A percentile compares a stretch with the other conserved stretches of the same genome.
Evolutionary conservation across 345 rosid species (phyloP).

Genomic region (Aegle marmelos): DNA sequence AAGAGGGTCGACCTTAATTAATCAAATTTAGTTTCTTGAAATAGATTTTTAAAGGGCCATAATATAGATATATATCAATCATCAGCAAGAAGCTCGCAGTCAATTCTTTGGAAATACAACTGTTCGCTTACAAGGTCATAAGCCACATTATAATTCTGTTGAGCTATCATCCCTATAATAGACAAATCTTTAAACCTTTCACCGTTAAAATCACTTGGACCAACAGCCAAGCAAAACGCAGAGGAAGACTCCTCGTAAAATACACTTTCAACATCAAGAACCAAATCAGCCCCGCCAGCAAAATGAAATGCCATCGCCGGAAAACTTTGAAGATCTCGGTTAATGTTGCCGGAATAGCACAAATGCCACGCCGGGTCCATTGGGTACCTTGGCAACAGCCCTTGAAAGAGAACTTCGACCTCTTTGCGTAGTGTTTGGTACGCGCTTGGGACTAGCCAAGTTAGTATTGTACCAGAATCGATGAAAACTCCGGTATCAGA

Average conservation of each 20-base stretch:
- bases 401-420: conserved; percentile 17
- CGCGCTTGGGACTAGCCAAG: conserved; percentile 17
- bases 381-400: conserved; percentile 2
- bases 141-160: conserved; percentile 37
- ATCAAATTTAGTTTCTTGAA: not conserved
- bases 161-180: conserved; percentile 35
- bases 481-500: conserved; percentile 18
- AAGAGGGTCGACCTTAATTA: too few species aligned
- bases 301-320: conserved; percentile 51
- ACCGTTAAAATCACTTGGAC: conserved; percentile 12
- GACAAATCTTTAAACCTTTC: conserved; percentile 3
- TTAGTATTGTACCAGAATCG: conserved; percentile 31
- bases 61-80: not conserved
- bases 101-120: conserved; percentile 32
- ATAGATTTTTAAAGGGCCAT: too few species aligned
- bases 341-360: conserved; percentile 43
- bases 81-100: conserved; percentile 26
- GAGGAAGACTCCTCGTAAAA: conserved; percentile 35
- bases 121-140: conserved; percentile 20
- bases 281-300: conserved; percentile 50
- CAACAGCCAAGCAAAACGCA: conserved; percentile 49
- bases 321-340: conserved; percentile 44
- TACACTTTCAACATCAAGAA: conserved; percentile 41
- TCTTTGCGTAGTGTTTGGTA: conserved; percentile 14
- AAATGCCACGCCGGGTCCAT: not conserved